Base-by-base conservation (phyloP, 345 rosid species). In the Raphanus raphanistrum region DNA sequence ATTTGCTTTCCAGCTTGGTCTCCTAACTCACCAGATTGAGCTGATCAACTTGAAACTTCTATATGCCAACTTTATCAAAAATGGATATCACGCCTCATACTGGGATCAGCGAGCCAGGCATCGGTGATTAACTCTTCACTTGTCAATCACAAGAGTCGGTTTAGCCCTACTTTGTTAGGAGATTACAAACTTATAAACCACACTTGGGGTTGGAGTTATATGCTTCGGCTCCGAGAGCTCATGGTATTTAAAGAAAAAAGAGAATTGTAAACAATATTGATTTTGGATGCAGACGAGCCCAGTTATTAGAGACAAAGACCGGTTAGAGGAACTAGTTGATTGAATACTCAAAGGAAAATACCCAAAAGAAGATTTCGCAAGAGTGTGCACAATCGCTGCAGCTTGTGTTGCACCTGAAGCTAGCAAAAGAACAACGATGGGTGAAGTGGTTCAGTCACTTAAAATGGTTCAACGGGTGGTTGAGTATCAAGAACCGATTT, bases 351-450 rank as follows among this genome's bases (percentile, higher is more conserved):
- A 84, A 72, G 97, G 90, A 8, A 89, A 85, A 75, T 92, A 90
- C 80, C 96, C 97, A 0, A 92, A 90, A 84, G 99, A 92, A 81
- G 99, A 92, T 84, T 95, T 90, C 73, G 25, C 87, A 10, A 85
- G 97, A 63, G 98, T 95, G n/a, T 92, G 99, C 88, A 94, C 98
- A 36, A 90, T 95, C 45, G 98, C 98, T 3, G 98, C 99, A 8
- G 99, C 98, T 66, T 95, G 99, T 77, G 99, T 95, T 58, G 89
- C 99, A 54, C 94, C 98, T 2, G 98, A 95, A 81, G 96, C 98
- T 2, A 95, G 76, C 84, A 97, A 92, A 72, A 85, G 99, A 80
- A 98, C 99, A 21, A 88, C 98, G 9, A 95, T 92, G 98, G 98
- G 98, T 1, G 98, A 95, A 90, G 98, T 95, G 74, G 97, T 95